These are phyloP conservation scores for Helotiales sp. DNA, from an alignment of 2,329 filamentous ascomycete species.

Conservation along the genomic window DNA sequence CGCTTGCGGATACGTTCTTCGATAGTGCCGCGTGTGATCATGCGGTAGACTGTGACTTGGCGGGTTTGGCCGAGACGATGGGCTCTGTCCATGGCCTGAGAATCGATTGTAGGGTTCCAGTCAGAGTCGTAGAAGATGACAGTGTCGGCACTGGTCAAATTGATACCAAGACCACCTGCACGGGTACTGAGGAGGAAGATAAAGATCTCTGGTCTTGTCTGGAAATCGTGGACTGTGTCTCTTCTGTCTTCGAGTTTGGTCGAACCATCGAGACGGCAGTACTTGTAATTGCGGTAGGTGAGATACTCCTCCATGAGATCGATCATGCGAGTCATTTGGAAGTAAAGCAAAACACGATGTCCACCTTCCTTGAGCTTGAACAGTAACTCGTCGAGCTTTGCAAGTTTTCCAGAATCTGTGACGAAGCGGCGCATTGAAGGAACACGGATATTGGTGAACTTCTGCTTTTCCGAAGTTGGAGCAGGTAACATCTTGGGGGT, in stretches of 20 bases:
- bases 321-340: slow-evolving; percentile 99
- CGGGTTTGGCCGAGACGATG: slow-evolving; percentile 95
- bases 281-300: slow-evolving; percentile 99
- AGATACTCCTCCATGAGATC: slow-evolving; percentile 99
- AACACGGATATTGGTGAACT: slow-evolving; percentile 89
- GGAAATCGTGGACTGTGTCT: slow-evolving; percentile 96
- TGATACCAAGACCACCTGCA: slow-evolving; percentile 97
- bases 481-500: slow-evolving; percentile 70
- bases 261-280: slow-evolving; percentile 93
- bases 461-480: slow-evolving; percentile 79
- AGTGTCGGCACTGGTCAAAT: slow-evolving; percentile 92
- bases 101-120: slow-evolving; percentile 99
- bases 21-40: slow-evolving; percentile 96
- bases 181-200: slow-evolving; percentile 96
- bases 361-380: slow-evolving; percentile 89
- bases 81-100: slow-evolving; percentile 97
- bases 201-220: slow-evolving; percentile 92
- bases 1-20: slow-evolving; percentile 98
- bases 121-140: slow-evolving; percentile 99
- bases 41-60: slow-evolving; percentile 95
- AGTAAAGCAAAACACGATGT: slow-evolving; percentile 94
- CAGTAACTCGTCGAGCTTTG: slow-evolving; percentile 84
- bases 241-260: slow-evolving; percentile 97
- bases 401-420: slow-evolving; percentile 95
- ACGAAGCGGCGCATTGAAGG: slow-evolving; percentile 98